These are phyloP conservation scores for Kingdonia uniflora DNA, from an alignment of 164 flowering plant genomes.

Conservation along the genomic window DNA sequence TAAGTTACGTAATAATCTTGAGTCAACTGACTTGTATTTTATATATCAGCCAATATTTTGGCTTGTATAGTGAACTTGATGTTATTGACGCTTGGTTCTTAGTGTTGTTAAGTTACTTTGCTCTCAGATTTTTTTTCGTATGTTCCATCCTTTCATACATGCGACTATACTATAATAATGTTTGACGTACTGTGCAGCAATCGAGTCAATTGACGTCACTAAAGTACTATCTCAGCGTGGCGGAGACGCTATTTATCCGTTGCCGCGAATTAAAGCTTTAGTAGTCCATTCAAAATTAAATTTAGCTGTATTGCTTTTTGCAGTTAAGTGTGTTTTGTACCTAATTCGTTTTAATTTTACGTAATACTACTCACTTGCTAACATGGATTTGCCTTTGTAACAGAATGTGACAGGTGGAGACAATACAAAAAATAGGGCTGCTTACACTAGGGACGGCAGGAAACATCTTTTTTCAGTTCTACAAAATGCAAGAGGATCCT, in stretches of 20 bases:
- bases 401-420: constrained; percentile 64
- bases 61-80: no score
- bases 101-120: no score
- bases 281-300: constrained; percentile 85
- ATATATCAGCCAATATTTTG: no score
- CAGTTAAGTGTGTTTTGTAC: constrained; percentile 45
- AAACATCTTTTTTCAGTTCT: constrained; percentile 93
- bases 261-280: constrained; percentile 66
- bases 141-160: background rate
- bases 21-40: no score
- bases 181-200: constrained; percentile 37
- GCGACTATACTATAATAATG: background rate
- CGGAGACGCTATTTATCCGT: constrained; percentile 92
- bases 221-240: constrained; percentile 85
- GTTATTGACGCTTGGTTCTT: no score
- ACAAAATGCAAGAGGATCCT: constrained; percentile 97
- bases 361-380: background rate
- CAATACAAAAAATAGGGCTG: constrained; percentile 55
- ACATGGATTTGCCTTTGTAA: constrained; percentile 1
- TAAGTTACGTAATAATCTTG: no score
- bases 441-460: constrained; percentile 93
- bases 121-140: no score
- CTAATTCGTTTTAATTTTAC: constrained; percentile 3
- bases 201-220: constrained; percentile 86
- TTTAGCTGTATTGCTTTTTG: constrained; percentile 75